These are phyloP conservation scores for Hemisphaericaspora lyxosophila DNA, from an alignment of 1,139 yeast genomes.

Conservation along the genomic window DNA sequence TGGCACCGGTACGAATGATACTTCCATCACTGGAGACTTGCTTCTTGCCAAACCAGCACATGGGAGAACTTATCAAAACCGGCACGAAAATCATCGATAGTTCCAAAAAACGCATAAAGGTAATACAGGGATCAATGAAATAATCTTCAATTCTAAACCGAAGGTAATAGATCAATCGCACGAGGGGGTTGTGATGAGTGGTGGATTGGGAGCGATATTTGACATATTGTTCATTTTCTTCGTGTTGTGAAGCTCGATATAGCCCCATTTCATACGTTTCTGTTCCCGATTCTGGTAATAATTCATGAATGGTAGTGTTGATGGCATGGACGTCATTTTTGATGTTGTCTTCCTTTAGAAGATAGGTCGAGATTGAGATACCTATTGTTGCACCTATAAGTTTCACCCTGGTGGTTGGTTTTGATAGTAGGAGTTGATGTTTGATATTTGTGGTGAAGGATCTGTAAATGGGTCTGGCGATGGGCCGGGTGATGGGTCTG, in stretches of 20 bases:
- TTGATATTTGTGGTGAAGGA: background rate
- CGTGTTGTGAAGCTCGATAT: slow-evolving; percentile 60
- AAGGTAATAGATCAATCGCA: slow-evolving; percentile 33
- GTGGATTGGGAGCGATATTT: slow-evolving; percentile 25
- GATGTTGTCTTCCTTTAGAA: slow-evolving; percentile 12
- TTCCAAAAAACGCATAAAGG: slow-evolving; percentile 68
- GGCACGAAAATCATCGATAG: slow-evolving; percentile 70
- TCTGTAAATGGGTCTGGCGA: too few species aligned
- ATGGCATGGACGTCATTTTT: slow-evolving; percentile 36
- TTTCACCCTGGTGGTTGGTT: background rate
- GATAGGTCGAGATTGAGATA: slow-evolving; percentile 7
- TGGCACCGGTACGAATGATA: slow-evolving; percentile 57
- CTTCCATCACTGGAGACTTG: slow-evolving; percentile 27
- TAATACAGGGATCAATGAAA: slow-evolving; percentile 65
- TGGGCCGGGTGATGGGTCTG: background rate
- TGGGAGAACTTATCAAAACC: slow-evolving; percentile 61
- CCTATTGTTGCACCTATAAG: slow-evolving; percentile 6
- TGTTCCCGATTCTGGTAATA: slow-evolving; percentile 45
- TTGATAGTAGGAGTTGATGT: background rate
- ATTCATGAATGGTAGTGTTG: slow-evolving; percentile 35
- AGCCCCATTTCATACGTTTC: slow-evolving; percentile 73
- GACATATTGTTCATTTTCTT: slow-evolving; percentile 32
- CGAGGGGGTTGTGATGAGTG: slow-evolving; percentile 22
- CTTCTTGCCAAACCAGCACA: slow-evolving; percentile 59
- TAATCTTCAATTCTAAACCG: slow-evolving; percentile 51